Conservation (phyloP, 257 asterid species). For the Ehretia macrophylla region DNA sequence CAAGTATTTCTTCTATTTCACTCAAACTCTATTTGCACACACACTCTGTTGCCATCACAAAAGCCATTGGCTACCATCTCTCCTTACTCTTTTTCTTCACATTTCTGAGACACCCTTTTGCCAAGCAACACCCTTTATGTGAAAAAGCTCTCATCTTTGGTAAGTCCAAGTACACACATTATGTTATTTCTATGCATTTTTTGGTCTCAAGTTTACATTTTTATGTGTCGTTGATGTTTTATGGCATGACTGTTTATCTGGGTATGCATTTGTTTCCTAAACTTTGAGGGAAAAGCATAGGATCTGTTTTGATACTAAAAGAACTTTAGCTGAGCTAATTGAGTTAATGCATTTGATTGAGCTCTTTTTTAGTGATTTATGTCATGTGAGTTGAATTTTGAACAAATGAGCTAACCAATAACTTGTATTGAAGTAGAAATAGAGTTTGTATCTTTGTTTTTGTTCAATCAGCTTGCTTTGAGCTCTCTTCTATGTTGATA, state of each 20-base stretch:
- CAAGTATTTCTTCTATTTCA: slow-evolving; percentile 53
- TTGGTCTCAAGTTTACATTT: slow-evolving; percentile 18
- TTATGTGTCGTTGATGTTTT: slow-evolving; percentile 13
- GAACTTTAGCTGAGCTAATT: background rate
- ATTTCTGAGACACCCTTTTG: slow-evolving; percentile 25
- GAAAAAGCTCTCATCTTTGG: slow-evolving; percentile 25
- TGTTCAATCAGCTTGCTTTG: too few relatives aligned
- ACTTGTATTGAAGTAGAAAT: too few relatives aligned
- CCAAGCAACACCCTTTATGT: slow-evolving; percentile 15
- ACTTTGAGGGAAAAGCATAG: slow-evolving; percentile 1
- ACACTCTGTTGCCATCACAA: slow-evolving; percentile 20
- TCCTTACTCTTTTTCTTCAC: slow-evolving; percentile 21
- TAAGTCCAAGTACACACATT: slow-evolving; percentile 22
- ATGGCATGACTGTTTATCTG: slow-evolving; percentile 3
- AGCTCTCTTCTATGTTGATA: background rate
- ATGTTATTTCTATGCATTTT: slow-evolving; percentile 16
- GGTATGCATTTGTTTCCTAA: background rate
- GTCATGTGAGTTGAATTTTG: too few relatives aligned
- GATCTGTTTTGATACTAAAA: slow-evolving; percentile 10
- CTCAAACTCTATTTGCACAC: slow-evolving; percentile 31
- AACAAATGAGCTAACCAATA: too few relatives aligned
- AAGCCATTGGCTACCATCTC: slow-evolving; percentile 14
- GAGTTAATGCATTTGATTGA: background rate
- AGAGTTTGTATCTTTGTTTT: too few relatives aligned
- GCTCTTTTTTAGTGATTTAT: too few relatives aligned